A percentile compares a stretch with the other conserved stretches of the same genome.
phyloP scores from a whole-genome alignment of 108 stramenopile species.

The Fistulifera solaris region DNA sequence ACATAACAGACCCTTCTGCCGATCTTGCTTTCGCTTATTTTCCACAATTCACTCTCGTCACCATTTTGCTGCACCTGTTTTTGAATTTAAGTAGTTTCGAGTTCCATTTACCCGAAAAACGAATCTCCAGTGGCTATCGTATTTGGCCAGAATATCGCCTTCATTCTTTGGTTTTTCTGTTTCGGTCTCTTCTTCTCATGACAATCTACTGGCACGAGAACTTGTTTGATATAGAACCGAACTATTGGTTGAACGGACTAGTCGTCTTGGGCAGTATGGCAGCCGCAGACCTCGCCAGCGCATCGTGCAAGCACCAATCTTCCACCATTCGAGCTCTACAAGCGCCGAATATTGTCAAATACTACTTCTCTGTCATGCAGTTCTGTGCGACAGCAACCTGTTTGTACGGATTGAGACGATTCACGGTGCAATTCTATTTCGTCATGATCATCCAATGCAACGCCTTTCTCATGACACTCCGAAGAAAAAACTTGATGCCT shows the following conservation, averaged over 20 bases:
- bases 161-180: constrained; percentile 8
- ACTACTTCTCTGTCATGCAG: constrained; percentile 6
- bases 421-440: background rate
- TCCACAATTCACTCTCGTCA: constrained; percentile 2
- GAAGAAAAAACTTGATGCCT: constrained; percentile 8
- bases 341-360: constrained; percentile 2
- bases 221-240: no score
- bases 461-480: constrained; percentile 14
- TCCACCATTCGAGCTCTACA: no score
- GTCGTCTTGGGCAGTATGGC: constrained; percentile 3
- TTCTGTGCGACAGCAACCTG: background rate
- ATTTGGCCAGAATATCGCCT: constrained; percentile 12
- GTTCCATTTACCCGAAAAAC: constrained; percentile 5
- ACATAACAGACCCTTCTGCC: background rate
- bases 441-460: constrained; percentile 9
- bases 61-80: constrained; percentile 5
- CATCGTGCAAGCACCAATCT: no score
- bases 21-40: constrained; percentile 4
- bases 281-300: background rate
- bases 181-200: constrained; percentile 1
- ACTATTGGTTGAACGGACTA: background rate
- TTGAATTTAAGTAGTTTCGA: constrained; percentile 6
- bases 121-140: constrained; percentile 4
- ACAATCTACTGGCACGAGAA: no score
- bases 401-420: constrained; percentile 5